Base-by-base conservation (phyloP, 2,329 filamentous ascomycete species). In the Ceratocystis huliohia region DNA sequence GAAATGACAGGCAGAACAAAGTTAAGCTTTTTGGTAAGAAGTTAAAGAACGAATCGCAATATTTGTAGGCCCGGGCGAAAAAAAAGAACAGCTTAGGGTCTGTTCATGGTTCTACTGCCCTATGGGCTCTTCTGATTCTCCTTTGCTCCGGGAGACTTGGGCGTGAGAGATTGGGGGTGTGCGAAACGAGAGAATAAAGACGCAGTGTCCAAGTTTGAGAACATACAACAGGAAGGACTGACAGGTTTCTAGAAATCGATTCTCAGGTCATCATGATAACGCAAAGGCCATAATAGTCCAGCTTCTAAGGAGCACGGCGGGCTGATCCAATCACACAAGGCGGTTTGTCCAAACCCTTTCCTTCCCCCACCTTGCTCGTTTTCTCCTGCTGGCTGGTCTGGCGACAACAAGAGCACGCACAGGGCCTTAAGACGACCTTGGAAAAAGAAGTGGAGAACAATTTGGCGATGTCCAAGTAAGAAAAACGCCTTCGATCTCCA, bases 1-100 rank as follows among this genome's bases (percentile, higher is more conserved):
- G 53, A 57, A 30, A 57, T 57, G 53, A 57, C 53, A 57, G 53
- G 13, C 28, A 57, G 25, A 57, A 57, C 53, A 57, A 57, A 57
- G 28, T 57, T 57, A 57, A 57, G 53, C 53, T 57, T 57, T 57
- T 33, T 57, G 25, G 53, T 57, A 7, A 57, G 53, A 57, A 17
- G 25, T 57, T 37, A 33, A 57, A 30, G 7, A 57, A 33, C 17
- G 25, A 57, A 28, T 22, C 17, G 17, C 46, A n/a, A 7, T 50
- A 50, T 50, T n/a, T n/a, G 46, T 17, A 50, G 33, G 33, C 33
- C 33, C 10, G 8, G 8, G 33, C 33, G 30, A 48, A n/a, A 48
- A 48, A n/a, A 48, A 20, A 33, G 53, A 33, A 37, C 53, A 57
- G 3, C 28, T 37, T 33, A 33, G 53, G 53, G 53, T 33, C 50